These are phyloP conservation scores for Castanea mollissima DNA, from an alignment of 306 rosid species.

Conservation along the genomic window DNA sequence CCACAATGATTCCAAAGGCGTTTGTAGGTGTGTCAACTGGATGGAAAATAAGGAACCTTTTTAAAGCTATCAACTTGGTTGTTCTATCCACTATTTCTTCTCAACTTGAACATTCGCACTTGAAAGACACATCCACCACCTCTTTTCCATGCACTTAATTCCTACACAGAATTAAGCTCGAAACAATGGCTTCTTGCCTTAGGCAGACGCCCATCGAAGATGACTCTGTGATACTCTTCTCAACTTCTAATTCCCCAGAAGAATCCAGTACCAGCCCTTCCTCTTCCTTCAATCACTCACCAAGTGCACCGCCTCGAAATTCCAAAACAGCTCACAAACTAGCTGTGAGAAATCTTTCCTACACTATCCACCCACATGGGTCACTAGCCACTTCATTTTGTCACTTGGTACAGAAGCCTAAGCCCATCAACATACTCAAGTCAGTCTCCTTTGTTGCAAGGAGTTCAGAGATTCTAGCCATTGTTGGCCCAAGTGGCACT, in stretches of 20 bases:
- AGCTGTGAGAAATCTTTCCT: conserved; percentile 54
- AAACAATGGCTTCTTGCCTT: conserved; percentile 44
- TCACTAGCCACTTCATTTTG: conserved; percentile 32
- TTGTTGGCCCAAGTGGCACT: conserved; percentile 92
- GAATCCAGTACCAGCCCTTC: conserved; percentile 52
- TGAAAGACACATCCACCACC: conserved; percentile 24
- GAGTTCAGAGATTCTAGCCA: conserved; percentile 68
- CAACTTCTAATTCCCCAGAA: conserved; percentile 62
- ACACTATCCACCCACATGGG: conserved; percentile 41
- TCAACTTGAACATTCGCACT: background rate
- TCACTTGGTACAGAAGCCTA: conserved; percentile 39
- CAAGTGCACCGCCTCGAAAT: conserved; percentile 29
- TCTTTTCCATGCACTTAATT: background rate
- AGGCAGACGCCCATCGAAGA: conserved; percentile 47
- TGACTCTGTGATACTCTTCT: conserved; percentile 55
- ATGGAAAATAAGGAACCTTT: background rate
- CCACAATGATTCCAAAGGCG: background rate
- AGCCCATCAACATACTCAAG: conserved; percentile 55
- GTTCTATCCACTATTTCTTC: conserved; percentile 46
- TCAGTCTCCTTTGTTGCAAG: conserved; percentile 74
- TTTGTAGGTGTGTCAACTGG: background rate
- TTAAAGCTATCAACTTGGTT: conserved; percentile 25
- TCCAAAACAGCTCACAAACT: conserved; percentile 37
- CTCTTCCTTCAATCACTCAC: conserved; percentile 55
- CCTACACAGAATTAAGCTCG: conserved; percentile 17